Conservation (phyloP, 148 eudicot genomes). For the Pouteria glomerata region DNA sequence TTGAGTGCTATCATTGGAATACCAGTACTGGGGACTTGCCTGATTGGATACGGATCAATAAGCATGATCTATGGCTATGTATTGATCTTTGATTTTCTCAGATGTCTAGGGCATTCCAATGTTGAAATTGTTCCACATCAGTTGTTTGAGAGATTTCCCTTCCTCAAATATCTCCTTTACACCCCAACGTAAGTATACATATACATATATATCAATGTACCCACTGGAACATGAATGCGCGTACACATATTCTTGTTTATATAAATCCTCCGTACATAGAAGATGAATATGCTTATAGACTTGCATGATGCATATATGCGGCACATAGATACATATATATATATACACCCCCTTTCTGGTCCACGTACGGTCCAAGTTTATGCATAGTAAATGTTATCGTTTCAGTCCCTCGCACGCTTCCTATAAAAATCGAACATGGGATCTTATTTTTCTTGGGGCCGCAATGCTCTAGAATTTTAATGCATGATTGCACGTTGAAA, state of each 20-base stretch:
- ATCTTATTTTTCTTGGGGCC: no score
- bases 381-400: no score
- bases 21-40: slow-evolving; percentile 48
- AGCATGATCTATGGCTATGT: slow-evolving; percentile 56
- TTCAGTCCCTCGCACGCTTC: no score
- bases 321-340: no score
- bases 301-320: no score
- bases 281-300: no score
- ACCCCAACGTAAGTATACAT: slow-evolving; percentile 74
- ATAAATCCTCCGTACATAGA: no score
- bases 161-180: slow-evolving; percentile 53
- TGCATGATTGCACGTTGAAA: no score
- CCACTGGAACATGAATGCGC: neutral
- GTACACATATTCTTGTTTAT: neutral
- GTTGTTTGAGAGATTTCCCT: slow-evolving; percentile 52
- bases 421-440: no score
- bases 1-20: slow-evolving; percentile 42
- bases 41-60: slow-evolving; percentile 55
- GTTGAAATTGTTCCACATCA: slow-evolving; percentile 63
- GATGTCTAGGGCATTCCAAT: slow-evolving; percentile 71
- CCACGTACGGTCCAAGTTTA: no score
- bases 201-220: neutral
- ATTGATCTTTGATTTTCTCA: slow-evolving; percentile 64
- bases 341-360: no score
- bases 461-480: no score